A percentile compares a stretch with the other conserved stretches of the same genome.
Conservation (phyloP, 331 rosid species). For the Dryas integrifolia region DNA sequence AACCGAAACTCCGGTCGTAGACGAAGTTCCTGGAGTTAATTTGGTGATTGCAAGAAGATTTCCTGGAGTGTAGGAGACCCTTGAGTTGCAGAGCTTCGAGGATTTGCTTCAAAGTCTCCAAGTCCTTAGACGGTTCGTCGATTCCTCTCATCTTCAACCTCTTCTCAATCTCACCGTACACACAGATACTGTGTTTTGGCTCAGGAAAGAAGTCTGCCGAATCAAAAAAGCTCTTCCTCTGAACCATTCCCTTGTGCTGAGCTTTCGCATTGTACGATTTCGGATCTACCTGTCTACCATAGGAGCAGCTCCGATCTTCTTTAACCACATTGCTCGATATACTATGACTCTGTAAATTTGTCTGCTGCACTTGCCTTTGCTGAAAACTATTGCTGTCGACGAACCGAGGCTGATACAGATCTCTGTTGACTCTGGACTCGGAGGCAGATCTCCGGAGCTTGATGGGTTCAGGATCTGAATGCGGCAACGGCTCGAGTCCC, state of each 20-base stretch:
- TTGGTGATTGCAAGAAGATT: constrained; percentile 8
- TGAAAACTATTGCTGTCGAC: constrained; percentile 45
- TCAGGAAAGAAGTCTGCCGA: constrained; percentile 81
- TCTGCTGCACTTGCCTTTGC: constrained; percentile 37
- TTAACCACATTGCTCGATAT: constrained; percentile 31
- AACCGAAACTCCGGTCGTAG: constrained; percentile 27
- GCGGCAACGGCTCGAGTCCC: constrained; percentile 76
- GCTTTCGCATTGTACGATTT: constrained; percentile 28
- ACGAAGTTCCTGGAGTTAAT: constrained; percentile 41
- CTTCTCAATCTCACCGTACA: constrained; percentile 63
- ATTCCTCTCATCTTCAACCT: constrained; percentile 74
- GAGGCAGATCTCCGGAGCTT: constrained; percentile 88
- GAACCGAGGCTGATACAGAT: constrained; percentile 57
- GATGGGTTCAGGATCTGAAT: constrained; percentile 48
- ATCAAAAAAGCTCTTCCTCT: constrained; percentile 74
- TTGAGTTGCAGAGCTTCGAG: constrained; percentile 85
- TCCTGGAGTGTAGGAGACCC: constrained; percentile 74
- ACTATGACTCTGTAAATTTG: constrained; percentile 18
- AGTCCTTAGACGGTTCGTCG: constrained; percentile 64
- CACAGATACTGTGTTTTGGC: constrained; percentile 50
- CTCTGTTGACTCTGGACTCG: constrained; percentile 75
- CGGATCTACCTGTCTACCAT: constrained; percentile 39
- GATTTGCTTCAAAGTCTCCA: constrained; percentile 69
- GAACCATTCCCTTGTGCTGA: constrained; percentile 47
- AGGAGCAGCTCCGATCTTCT: constrained; percentile 27